A percentile compares a stretch with the other conserved stretches of the same genome.
Conservation (phyloP, 352 stramenopile species). For the Globisporangium acanthophoron region DNA sequence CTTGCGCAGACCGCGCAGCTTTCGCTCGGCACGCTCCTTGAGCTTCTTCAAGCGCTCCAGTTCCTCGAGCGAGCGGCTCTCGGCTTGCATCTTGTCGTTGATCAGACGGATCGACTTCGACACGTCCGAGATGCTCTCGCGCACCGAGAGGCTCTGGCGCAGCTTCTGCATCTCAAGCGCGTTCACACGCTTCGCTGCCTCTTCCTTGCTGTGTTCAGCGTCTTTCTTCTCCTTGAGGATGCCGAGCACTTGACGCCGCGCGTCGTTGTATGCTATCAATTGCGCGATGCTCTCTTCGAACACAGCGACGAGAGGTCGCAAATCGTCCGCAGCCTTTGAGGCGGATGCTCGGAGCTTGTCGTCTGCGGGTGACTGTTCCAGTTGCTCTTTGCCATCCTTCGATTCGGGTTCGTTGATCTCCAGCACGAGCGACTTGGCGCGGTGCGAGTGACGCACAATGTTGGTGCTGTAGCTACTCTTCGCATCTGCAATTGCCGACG, state of each 20-base stretch:
- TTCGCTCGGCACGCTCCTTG: conserved; percentile 57
- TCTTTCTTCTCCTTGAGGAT: conserved; percentile 67
- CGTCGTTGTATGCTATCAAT: conserved; percentile 53
- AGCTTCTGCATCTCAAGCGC: conserved; percentile 83
- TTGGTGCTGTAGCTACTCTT: conserved; percentile 6
- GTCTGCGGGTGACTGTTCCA: conserved; percentile 8
- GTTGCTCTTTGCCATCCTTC: not conserved
- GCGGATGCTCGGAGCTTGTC: not conserved
- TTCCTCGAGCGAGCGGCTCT: conserved; percentile 55
- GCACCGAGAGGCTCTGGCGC: conserved; percentile 61
- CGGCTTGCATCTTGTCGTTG: conserved; percentile 59
- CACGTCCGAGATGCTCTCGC: conserved; percentile 72
- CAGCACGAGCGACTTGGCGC: conserved; percentile 1
- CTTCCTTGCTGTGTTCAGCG: conserved; percentile 47
- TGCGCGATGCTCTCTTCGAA: conserved; percentile 53
- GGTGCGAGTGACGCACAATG: conserved; percentile 8
- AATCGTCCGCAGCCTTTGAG: not conserved
- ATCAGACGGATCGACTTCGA: conserved; percentile 50
- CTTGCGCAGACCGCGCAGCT: conserved; percentile 36
- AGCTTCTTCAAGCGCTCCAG: conserved; percentile 66
- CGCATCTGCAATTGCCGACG: not conserved
- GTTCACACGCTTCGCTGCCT: conserved; percentile 48
- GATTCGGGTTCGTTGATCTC: conserved; percentile 8
- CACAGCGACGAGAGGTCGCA: conserved; percentile 6
- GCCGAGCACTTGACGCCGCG: conserved; percentile 46